Base-by-base conservation (phyloP, 768 basidiomycete species). In the Suillus weaverae region DNA sequence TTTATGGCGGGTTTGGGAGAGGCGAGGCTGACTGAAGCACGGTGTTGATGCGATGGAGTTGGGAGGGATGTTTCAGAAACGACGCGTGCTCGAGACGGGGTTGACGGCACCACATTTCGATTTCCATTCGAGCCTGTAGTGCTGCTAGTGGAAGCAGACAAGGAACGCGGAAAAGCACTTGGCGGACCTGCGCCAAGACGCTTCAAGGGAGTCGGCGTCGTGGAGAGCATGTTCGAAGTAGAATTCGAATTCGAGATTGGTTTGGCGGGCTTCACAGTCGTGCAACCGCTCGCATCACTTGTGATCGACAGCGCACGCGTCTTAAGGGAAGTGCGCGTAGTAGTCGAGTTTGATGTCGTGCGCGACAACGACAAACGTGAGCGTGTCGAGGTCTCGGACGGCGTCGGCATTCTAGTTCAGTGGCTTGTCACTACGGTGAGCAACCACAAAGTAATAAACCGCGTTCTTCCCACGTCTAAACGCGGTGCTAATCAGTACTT, bases 331-430 rank as follows among this genome's bases (percentile, higher is more conserved):
- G 84, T 83, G 62, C 81, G 77, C 44, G 67, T 38, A 30, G 32
- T 33, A n/a, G 32, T 54, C 3, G 32, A 54, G 18, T 54, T 66
- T 63, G 26, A 75, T 43, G 76, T 77, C 18, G 81, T 78, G 13
- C 84, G 78, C 54, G 85, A 77, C 26, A 86, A 73, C 7, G 74
- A 77, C 44, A 62, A 38, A 33, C 74, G 71, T 36, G 71, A 66
- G 46, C 85, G 86, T 62, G 83, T 79, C 44, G 86, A 86, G 18
- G 85, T 72, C 67, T 87, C 86, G 51, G 87, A 88, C 16, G 84
- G 84, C 1, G 75, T 67, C 46, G 72, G 74, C 69, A 75, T 75
- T 54, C 53, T 54, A 20, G 20, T 54, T n/a, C 20, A 35, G 33
- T 54, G 53, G 33, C 32, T 35, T 35, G 32, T 35, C 33, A 33